Evolutionary conservation across 2,329 filamentous ascomycete species (phyloP).

Genomic region (Colletotrichum aenigma): DNA sequence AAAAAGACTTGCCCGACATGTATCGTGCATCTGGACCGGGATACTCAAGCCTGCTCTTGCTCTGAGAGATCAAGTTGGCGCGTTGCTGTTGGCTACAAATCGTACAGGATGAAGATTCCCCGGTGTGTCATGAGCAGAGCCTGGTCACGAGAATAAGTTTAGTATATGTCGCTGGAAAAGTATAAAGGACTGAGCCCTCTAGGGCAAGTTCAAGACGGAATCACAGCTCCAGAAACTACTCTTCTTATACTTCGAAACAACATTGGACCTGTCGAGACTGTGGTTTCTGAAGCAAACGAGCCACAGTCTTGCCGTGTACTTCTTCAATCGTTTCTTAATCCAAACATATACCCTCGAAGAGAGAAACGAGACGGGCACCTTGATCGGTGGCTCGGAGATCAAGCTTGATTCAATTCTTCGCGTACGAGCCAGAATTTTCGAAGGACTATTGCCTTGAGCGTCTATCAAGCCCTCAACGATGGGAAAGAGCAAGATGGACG

Average conservation of each 20-base stretch:
- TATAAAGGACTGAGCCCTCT: background rate
- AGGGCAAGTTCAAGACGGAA: background rate
- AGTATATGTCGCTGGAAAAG: background rate
- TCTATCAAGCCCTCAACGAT: background rate
- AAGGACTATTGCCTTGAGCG: background rate
- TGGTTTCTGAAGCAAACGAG: background rate
- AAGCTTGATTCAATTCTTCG: background rate
- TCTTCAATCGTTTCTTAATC: background rate
- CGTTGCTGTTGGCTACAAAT: background rate
- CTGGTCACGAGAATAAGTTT: background rate
- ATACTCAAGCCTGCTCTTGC: background rate
- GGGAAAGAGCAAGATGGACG: constrained; percentile 43
- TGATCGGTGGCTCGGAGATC: background rate
- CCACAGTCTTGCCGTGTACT: background rate
- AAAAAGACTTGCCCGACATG: background rate
- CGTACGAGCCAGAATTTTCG: background rate
- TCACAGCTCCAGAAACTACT: background rate
- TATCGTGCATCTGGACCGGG: background rate
- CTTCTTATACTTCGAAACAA: background rate
- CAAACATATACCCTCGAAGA: background rate
- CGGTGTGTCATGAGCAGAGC: background rate
- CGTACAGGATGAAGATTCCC: background rate
- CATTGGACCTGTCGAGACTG: background rate
- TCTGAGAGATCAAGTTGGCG: background rate
- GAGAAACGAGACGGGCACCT: background rate